Base-by-base conservation (phyloP, 352 stramenopile species). In the Aphanomyces invadans region DNA sequence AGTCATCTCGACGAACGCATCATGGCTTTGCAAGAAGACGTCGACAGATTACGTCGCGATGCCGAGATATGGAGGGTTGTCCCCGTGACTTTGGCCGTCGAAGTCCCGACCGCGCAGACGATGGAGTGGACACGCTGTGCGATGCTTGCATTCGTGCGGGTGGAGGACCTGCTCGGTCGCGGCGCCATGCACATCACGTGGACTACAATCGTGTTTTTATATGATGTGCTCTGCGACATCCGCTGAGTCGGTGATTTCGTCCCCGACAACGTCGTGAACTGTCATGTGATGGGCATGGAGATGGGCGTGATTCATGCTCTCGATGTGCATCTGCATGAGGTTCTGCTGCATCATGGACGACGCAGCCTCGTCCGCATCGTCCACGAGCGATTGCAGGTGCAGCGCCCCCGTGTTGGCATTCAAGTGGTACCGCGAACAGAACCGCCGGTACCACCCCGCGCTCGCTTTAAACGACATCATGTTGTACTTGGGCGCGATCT, bases 381-480 rank as follows among this genome's bases (percentile, higher is more conserved):
- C 55, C n/a, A 64, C 55, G 33, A 64, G 55, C 21, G 55, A n/a
- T n/a, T 64, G 55, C 23, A 64, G 55, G 21, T 64, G 55, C 55
- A 64, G 25, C 38, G 55, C 36, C 1, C 31, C 38, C 36, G 55
- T 64, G 55, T 64, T 76, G 23, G 81, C 78, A 55, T 92, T 83
- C 25, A 95, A 72, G 53, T 80, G 80, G 60, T 95, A 84, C 26
- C 86, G 81, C 57, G 86, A 90, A 70, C 86, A 95, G 70, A 92
- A 95, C 65, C 86, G 86, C 62, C 82, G 79, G 65, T 92, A 95
- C 86, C 86, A 95, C 26, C 86, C 86, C 0, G 86, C 82, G 5
- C 83, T 92, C 1, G 86, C 86, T 72, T 95, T 95, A 72, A 95
- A 95, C 31, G 76, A 86, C 36, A 72, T 71, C 86, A 95, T 95